Evolutionary conservation across 2,329 filamentous ascomycete genomes (phyloP), one percentile per base, ranked within the genome.

Genomic region (Penicillium paneum): DNA sequence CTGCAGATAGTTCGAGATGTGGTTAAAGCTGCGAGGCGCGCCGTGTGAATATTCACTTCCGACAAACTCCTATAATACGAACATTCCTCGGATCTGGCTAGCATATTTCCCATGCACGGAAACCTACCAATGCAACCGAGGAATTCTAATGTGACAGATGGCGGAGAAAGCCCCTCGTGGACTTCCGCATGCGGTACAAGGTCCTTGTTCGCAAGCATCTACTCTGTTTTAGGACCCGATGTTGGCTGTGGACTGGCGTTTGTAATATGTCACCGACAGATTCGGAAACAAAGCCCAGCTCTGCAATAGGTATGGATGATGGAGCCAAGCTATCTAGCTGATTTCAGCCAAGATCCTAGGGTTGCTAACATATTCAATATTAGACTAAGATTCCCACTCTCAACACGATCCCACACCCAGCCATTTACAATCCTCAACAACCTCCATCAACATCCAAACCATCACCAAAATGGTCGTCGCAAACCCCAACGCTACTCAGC

Each of bases 121-220:
- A 24, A 35, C 31, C n/a, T 8, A 28, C 31, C 39, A 60, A 63
- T 63, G 54, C 31, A 49, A 58, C 58, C 31, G 36, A 35, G 47
- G 35, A 26, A 41, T 19, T 11, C 7, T 21, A 31, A 48, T 59
- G 47, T 41, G 53, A 63, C 57, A 41, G 42, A 13, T 26, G 11
- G 34, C 47, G 40, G 32, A 40, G 28, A 11, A 32, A 10, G 21
- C 2, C 8, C 28, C 49, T 38, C 38, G 26, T 36, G 31, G n/a
- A 8, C 21, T 60, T 60, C 59, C 56, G 61, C 58, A 62, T 61
- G 54, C 60, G 56, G 61, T 29, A 54, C 42, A 2, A 26, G 24
- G 15, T 26, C 10, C 24, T 5, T 35, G 26, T 43, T 56, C 17
- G 54, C 42, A 50, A 50, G 28, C 53, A 13, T 34, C 46, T 17